Evolutionary conservation across 2,329 filamentous ascomycete genomes (phyloP).

Genomic region (Coniochaeta hoffmannii): DNA sequence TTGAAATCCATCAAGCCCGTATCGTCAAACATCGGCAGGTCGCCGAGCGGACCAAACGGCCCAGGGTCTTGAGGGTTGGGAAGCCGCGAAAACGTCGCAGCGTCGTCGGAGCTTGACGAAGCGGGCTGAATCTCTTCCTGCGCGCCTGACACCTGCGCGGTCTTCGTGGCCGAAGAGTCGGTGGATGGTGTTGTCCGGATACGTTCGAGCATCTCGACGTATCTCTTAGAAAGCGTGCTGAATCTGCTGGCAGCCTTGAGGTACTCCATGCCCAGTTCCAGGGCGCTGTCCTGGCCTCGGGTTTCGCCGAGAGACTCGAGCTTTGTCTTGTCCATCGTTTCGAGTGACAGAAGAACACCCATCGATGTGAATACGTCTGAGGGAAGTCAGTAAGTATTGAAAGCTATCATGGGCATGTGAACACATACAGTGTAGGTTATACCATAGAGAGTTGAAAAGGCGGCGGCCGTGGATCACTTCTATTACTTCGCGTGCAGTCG

Average conservation of each 20-base stretch:
- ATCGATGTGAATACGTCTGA: conserved; percentile 8
- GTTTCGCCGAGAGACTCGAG: background rate
- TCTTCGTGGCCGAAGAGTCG: background rate
- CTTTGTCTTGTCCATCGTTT: conserved; percentile 4
- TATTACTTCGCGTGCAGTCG: conserved; percentile 3
- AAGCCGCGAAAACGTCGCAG: background rate
- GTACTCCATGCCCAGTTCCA: conserved; percentile 3
- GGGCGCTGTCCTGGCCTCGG: background rate
- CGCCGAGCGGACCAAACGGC: background rate
- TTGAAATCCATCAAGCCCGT: background rate
- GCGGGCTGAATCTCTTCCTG: background rate
- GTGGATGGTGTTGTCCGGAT: background rate
- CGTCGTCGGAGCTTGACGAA: background rate
- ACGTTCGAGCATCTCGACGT: background rate
- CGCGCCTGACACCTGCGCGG: background rate
- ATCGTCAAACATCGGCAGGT: conserved; percentile 1
- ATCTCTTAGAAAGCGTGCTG: background rate
- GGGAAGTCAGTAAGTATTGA: background rate
- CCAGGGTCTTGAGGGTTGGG: background rate
- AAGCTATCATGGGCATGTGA: background rate
- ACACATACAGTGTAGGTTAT: conserved; percentile 6
- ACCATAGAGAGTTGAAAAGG: conserved; percentile 7
- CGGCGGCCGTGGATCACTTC: conserved; percentile 4
- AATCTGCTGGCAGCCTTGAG: background rate
- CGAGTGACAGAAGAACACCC: conserved; percentile 6